Base-by-base conservation (phyloP, 2,329 filamentous ascomycete species). In the Clonostachys byssicola region DNA sequence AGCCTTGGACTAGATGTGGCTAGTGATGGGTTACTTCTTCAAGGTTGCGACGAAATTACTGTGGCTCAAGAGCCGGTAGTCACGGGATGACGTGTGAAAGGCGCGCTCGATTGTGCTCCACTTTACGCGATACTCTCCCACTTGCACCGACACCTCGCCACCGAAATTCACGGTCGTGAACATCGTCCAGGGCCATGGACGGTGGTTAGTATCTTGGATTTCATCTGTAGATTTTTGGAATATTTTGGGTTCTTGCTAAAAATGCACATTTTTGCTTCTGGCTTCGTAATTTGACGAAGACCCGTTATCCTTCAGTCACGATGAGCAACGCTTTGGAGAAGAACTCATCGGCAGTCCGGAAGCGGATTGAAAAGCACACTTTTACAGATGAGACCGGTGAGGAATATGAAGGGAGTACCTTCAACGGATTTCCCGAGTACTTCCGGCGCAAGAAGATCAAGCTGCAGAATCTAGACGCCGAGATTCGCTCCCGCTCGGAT, bases 371-470 rank as follows among this genome's bases (percentile, higher is more conserved):
- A 47, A 60, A 60, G 14, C 82, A 96, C 66, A 79, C 75, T 3
- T 97, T 96, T 63, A 74, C 85, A 3, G 78, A 88, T 59, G 91
- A 96, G 62, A 79, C 80, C 20, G 92, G 94, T 48, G 92, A 97
- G 49, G 95, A 99, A 64, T 99, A 99, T 64, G 84, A 86, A 49
- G 81, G 77, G 3, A 96, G 91, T 52, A 81, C 80, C 45, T 99
- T 97, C 65, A 89, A 90, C 23, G 92, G 92, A 9, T 95, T 97
- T 59, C 70, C 76, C 20, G 92, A 97, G 60, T 99, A 97, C 66
- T 95, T 96, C 63, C 80, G 92, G 44, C 85, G 92, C 47, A 99
- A 99, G 74, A 96, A 95, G 75, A 84, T 96, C 66, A 99, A 99
- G 63, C 78, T 99, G 5, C 94, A 97, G 66, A 99, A 99, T 60